Percentiles rank a stretch among this genome's conserved stretches.
Conservation (phyloP, 192 early-diverging fungal genomes). For the Coemansia sp. region DNA sequence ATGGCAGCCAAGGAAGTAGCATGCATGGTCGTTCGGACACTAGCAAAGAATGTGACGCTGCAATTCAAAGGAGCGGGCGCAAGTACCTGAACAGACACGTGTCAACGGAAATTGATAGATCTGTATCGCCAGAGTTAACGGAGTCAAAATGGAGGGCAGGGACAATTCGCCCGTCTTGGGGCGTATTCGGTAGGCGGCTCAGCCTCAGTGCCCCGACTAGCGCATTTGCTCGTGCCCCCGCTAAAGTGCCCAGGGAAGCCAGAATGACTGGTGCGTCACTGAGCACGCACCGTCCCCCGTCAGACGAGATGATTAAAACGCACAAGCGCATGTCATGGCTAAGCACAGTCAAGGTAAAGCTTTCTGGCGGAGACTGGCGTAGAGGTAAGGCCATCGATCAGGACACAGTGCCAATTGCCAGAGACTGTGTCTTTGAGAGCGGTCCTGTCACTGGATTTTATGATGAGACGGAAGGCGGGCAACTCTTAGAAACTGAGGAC, state of each 20-base stretch:
- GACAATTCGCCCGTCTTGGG: conserved; percentile 13
- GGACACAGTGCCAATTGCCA: neutral
- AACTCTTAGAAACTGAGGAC: neutral
- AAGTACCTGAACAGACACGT: conserved; percentile 25
- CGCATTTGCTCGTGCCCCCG: neutral
- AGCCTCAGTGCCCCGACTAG: conserved; percentile 8
- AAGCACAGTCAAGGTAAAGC: conserved; percentile 18
- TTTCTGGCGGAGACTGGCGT: conserved; percentile 3
- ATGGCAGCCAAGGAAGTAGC: conserved; percentile 20
- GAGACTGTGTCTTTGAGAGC: neutral
- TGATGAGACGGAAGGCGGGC: neutral
- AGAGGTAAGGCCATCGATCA: neutral
- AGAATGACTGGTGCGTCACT: conserved; percentile 1
- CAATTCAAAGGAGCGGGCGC: conserved; percentile 1
- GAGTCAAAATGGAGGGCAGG: neutral
- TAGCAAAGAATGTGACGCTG: neutral
- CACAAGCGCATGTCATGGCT: conserved; percentile 24
- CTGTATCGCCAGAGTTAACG: neutral
- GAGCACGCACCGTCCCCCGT: neutral
- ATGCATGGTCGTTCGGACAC: neutral
- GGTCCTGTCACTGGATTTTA: neutral
- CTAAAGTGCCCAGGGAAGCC: neutral
- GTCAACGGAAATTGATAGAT: neutral
- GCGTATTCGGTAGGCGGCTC: conserved; percentile 22
- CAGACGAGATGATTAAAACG: neutral